phyloP scores from a whole-genome alignment of 1,284 basidiomycete genomes.

The Rhodofomes roseus region DNA sequence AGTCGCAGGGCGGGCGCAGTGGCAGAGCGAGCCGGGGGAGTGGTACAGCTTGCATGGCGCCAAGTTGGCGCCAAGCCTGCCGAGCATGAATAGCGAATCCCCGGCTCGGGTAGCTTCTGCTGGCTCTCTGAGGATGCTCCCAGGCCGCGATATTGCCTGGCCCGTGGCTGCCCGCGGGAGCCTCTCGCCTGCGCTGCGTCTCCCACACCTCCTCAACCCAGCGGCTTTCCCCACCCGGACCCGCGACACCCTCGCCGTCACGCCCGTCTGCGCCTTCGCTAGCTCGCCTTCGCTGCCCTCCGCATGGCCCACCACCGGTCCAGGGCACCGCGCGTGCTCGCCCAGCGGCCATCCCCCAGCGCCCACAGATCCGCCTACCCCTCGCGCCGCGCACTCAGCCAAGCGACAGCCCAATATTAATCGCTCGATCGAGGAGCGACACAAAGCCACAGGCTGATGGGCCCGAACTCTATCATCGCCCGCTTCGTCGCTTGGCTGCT shows the following conservation, averaged over 20 bases:
- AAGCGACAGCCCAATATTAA: neutral
- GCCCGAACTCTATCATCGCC: neutral
- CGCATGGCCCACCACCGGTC: neutral
- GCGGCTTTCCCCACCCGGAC: neutral
- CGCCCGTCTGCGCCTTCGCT: neutral
- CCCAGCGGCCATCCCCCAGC: neutral
- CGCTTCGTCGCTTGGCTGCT: neutral
- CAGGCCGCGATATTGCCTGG: neutral
- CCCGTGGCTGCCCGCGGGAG: neutral
- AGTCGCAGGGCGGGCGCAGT: neutral
- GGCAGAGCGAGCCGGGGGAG: neutral
- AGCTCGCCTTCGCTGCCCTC: neutral
- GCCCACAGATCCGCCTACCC: neutral
- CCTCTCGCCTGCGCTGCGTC: no score
- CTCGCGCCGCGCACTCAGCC: neutral
- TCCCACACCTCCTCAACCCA: neutral
- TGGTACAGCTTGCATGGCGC: neutral
- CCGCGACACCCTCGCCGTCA: neutral
- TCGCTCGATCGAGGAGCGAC: neutral
- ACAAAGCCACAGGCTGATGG: neutral
- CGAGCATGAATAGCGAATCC: neutral
- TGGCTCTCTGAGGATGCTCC: neutral
- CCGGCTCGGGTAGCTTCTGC: neutral
- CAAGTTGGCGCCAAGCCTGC: conserved; percentile 3
- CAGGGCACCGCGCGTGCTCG: neutral